These are phyloP conservation scores for Stylosanthes scabra DNA, from an alignment of 331 rosid genomes.

Conservation along the genomic window DNA sequence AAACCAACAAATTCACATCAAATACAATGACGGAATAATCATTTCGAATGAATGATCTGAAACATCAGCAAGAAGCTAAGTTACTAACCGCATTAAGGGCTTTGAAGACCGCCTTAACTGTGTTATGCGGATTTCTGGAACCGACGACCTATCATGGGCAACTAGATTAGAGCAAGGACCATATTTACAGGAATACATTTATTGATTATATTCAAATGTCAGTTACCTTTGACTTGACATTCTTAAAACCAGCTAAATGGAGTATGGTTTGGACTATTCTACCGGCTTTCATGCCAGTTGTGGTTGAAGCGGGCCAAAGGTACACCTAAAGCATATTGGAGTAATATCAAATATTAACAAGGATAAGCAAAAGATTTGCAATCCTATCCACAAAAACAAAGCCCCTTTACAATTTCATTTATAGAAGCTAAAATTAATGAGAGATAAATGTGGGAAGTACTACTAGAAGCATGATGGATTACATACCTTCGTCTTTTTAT, in stretches of 20 bases:
- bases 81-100: conserved; percentile 80
- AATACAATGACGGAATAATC: conserved; percentile 14
- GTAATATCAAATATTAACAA: conserved; percentile 12
- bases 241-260: conserved; percentile 88
- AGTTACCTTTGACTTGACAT: conserved; percentile 93
- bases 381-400: background rate
- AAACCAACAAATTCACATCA: conserved; percentile 29
- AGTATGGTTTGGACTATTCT: conserved; percentile 81
- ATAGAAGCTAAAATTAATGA: conserved; percentile 10
- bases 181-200: conserved; percentile 11
- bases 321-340: conserved; percentile 59
- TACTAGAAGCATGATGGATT: conserved; percentile 24
- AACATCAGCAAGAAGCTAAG: background rate
- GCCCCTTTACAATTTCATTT: background rate
- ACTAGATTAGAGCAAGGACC: conserved; percentile 30
- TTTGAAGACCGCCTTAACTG: conserved; percentile 87
- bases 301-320: conserved; percentile 96
- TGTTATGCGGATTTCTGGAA: conserved; percentile 88
- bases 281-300: conserved; percentile 90
- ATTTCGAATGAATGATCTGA: conserved; percentile 10
- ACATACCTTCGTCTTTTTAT: conserved; percentile 88
- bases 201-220: conserved; percentile 25
- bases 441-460: conserved; percentile 7
- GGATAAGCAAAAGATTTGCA: conserved; percentile 11
- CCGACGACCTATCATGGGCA: conserved; percentile 74